These are phyloP conservation scores for Nicotiana knightiana DNA, from an alignment of 257 asterid genomes.

Conservation along the genomic window DNA sequence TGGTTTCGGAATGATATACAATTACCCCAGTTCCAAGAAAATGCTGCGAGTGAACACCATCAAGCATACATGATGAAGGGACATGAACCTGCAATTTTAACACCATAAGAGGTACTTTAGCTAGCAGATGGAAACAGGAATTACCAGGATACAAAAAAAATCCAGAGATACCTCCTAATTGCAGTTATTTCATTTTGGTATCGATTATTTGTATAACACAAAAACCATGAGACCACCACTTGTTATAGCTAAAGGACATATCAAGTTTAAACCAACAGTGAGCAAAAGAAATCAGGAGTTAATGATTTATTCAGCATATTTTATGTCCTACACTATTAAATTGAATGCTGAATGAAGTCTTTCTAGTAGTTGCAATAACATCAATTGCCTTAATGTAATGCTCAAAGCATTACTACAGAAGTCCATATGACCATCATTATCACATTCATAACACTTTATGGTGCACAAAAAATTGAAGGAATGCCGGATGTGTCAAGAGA, in stretches of 20 bases:
- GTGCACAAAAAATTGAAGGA: background rate
- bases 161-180: background rate
- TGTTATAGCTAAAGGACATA: background rate
- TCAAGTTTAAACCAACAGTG: background rate
- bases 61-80: conserved; percentile 96
- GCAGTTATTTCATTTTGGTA: background rate
- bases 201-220: background rate
- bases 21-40: conserved; percentile 94
- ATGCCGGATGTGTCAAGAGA: background rate
- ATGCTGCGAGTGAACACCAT: conserved; percentile 96
- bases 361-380: conserved; percentile 1
- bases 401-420: conserved; percentile 1
- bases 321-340: background rate
- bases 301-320: background rate
- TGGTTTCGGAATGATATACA: conserved; percentile 73
- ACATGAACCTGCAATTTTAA: conserved; percentile 84
- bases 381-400: background rate
- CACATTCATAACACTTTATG: background rate
- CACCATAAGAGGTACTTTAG: background rate
- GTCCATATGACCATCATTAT: background rate
- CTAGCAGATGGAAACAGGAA: background rate
- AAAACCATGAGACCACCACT: background rate
- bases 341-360: background rate
- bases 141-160: background rate
- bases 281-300: background rate